Conservation (phyloP, 306 rosid genomes). For the Carpinus fangiana region DNA sequence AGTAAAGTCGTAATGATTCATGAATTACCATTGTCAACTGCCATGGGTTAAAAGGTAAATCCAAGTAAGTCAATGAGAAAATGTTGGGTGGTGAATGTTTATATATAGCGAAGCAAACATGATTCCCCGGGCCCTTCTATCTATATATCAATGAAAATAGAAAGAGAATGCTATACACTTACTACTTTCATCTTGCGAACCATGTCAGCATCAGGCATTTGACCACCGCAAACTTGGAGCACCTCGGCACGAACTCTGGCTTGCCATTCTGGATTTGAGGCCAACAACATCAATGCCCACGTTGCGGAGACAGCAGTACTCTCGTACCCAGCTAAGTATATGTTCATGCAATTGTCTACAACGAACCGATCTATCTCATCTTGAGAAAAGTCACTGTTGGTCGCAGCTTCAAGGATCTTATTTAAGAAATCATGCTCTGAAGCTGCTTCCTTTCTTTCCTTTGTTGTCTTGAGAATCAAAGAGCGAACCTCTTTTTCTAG, state of each 20-base stretch:
- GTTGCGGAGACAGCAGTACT: constrained; percentile 42
- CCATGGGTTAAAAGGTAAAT: background rate
- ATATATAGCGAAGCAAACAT: too few relatives aligned
- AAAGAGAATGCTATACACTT: background rate
- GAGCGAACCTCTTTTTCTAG: constrained; percentile 41
- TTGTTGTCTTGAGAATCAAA: constrained; percentile 35
- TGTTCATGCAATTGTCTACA: constrained; percentile 42
- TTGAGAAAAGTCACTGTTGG: constrained; percentile 13
- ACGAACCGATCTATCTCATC: constrained; percentile 20
- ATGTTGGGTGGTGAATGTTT: too few relatives aligned
- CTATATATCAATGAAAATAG: too few relatives aligned
- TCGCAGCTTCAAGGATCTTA: constrained; percentile 33
- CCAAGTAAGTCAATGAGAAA: background rate
- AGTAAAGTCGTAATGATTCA: constrained; percentile 32
- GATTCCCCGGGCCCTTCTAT: too few relatives aligned
- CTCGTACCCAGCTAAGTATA: constrained; percentile 43
- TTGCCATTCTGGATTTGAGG: constrained; percentile 51
- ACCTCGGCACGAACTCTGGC: constrained; percentile 40
- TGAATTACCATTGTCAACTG: constrained; percentile 35
- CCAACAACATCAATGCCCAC: constrained; percentile 49
- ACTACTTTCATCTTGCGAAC: constrained; percentile 46
- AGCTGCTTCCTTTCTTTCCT: constrained; percentile 24
- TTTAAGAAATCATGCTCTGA: constrained; percentile 33
- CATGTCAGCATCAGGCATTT: constrained; percentile 32
- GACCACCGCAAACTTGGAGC: constrained; percentile 26